These are phyloP conservation scores for Pisolithus orientalis DNA, from an alignment of 768 basidiomycete genomes.

Conservation along the genomic window DNA sequence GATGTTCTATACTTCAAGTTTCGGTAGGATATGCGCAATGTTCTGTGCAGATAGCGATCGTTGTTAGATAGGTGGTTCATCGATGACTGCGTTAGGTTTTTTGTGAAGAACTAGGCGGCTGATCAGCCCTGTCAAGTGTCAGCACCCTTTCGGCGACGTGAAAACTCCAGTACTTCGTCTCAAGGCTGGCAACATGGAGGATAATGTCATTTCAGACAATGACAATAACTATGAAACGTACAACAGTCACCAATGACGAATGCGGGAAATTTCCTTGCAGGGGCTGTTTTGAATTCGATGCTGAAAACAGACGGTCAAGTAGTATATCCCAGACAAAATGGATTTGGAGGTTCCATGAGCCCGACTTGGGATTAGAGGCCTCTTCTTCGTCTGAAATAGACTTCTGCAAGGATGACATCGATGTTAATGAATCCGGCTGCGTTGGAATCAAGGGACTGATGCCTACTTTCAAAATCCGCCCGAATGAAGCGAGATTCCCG, in stretches of 20 bases:
- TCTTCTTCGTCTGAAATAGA: slow-evolving; percentile 50
- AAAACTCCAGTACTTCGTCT: slow-evolving; percentile 96
- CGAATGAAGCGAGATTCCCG: slow-evolving; percentile 62
- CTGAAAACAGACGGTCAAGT: slow-evolving; percentile 65
- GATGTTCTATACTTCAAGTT: no score
- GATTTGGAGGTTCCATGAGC: slow-evolving; percentile 81
- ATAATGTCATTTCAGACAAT: slow-evolving; percentile 39
- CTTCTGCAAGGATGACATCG: slow-evolving; percentile 37
- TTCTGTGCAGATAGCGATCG: slow-evolving; percentile 87
- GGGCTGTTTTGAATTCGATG: slow-evolving; percentile 29
- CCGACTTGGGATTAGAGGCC: slow-evolving; percentile 41
- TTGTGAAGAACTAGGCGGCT: slow-evolving; percentile 80
- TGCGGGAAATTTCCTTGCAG: slow-evolving; percentile 61
- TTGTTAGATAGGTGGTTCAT: slow-evolving; percentile 88
- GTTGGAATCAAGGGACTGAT: not conserved
- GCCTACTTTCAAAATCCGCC: slow-evolving; percentile 75
- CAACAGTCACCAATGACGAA: slow-evolving; percentile 78
- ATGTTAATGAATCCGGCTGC: not conserved
- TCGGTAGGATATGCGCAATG: no score
- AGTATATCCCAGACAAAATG: slow-evolving; percentile 90
- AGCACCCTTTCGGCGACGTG: slow-evolving; percentile 73
- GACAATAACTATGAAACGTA: not conserved
- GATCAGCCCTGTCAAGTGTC: slow-evolving; percentile 53
- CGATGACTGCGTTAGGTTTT: slow-evolving; percentile 95
- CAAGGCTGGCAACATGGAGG: slow-evolving; percentile 67